Percentiles rank a stretch among this genome's conserved stretches.
These are phyloP conservation scores for Cystofilobasidium ferigula DNA, from an alignment of 768 basidiomycete genomes.

Conservation along the genomic window DNA sequence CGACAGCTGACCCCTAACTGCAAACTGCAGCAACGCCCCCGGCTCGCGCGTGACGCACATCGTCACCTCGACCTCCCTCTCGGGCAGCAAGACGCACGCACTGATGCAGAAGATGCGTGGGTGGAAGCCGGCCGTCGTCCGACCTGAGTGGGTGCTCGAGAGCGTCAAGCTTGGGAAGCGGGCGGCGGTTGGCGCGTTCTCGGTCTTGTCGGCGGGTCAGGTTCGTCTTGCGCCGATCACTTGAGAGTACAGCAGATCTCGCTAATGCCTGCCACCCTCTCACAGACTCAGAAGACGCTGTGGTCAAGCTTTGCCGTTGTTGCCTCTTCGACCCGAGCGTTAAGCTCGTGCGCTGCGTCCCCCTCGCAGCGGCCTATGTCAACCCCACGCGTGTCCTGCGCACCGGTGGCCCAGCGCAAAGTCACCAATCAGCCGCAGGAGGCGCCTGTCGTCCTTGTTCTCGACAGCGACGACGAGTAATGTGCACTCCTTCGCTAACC, in stretches of 20 bases:
- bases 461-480: slow-evolving; percentile 3
- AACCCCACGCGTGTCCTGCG: too few relatives aligned
- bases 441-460: neutral
- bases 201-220: neutral
- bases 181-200: neutral
- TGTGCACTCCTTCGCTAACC: neutral
- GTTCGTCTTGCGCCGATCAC: neutral
- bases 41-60: slow-evolving; percentile 10
- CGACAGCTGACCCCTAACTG: neutral
- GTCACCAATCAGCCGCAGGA: too few relatives aligned
- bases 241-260: too few relatives aligned
- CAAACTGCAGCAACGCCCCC: neutral
- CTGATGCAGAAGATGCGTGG: slow-evolving; percentile 7
- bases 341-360: too few relatives aligned
- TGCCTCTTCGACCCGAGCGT: too few relatives aligned
- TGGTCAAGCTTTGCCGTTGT: too few relatives aligned
- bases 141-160: slow-evolving; percentile 11
- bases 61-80: slow-evolving; percentile 4
- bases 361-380: too few relatives aligned
- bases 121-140: slow-evolving; percentile 11
- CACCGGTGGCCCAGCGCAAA: too few relatives aligned
- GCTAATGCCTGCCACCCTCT: too few relatives aligned
- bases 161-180: neutral
- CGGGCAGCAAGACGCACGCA: slow-evolving; percentile 10
- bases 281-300: neutral